Conservation (phyloP, 306 rosid species). For the Cicer yamashitae region DNA sequence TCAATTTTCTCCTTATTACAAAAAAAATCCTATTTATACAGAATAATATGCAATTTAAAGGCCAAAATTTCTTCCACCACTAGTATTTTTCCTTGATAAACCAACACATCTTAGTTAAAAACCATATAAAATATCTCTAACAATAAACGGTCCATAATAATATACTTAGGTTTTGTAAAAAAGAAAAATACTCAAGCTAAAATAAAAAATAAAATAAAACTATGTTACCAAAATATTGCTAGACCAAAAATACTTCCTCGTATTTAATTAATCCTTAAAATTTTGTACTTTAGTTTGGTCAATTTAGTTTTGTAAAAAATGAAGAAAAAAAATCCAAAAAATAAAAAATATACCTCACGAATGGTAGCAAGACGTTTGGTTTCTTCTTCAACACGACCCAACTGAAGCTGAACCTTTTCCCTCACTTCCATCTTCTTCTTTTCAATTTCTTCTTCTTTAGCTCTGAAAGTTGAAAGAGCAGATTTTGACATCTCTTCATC, state of each 20-base stretch:
- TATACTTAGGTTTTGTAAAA: no score
- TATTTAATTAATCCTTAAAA: neutral
- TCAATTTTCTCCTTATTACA: constrained; percentile 15
- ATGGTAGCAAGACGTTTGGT: constrained; percentile 88
- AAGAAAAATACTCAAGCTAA: neutral
- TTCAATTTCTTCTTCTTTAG: constrained; percentile 97
- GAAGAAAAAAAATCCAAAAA: neutral
- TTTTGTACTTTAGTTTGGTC: neutral
- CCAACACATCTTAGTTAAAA: neutral
- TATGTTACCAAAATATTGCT: neutral
- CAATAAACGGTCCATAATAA: no score
- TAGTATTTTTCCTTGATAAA: constrained; percentile 2
- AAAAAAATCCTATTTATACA: constrained; percentile 16
- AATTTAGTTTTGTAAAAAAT: constrained; percentile 3
- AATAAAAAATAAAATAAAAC: constrained; percentile 3
- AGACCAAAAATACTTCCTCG: neutral
- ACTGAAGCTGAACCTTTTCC: constrained; percentile 85
- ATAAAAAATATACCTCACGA: constrained; percentile 73
- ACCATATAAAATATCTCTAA: no score
- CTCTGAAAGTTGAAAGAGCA: constrained; percentile 88
- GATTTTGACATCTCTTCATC: constrained; percentile 97
- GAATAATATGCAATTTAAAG: neutral
- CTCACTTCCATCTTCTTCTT: constrained; percentile 93
- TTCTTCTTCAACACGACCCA: constrained; percentile 96
- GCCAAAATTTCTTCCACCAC: neutral